These are phyloP conservation scores for Meredithiella fracta DNA, from an alignment of 2,329 filamentous ascomycete genomes.

Conservation along the genomic window DNA sequence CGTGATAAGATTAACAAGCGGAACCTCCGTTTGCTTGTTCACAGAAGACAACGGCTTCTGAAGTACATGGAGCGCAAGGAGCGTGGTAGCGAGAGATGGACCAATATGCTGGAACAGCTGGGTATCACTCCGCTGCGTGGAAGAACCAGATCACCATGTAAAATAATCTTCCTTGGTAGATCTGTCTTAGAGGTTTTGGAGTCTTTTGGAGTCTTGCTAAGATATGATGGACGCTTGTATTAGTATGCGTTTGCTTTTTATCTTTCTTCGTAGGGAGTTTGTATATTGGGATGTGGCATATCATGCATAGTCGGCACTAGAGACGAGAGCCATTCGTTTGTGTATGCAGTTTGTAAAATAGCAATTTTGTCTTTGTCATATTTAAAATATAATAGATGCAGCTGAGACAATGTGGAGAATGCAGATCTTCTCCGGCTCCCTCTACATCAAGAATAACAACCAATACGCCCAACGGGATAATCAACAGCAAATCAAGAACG, in stretches of 20 bases:
- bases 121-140: conserved; percentile 83
- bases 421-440: background rate
- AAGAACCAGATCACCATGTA: conserved; percentile 73
- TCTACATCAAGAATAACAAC: conserved; percentile 8
- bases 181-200: background rate
- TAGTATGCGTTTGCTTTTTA: conserved; percentile 11
- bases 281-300: background rate
- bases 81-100: conserved; percentile 78
- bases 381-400: conserved; percentile 13
- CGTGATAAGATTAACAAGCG: conserved; percentile 92
- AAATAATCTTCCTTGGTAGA: conserved; percentile 12
- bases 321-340: background rate
- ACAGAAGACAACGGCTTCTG: conserved; percentile 76
- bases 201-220: background rate
- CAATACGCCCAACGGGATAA: conserved; percentile 3
- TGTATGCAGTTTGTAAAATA: conserved; percentile 9
- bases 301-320: background rate
- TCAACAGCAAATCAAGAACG: background rate
- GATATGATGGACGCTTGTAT: conserved; percentile 12
- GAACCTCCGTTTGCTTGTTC: conserved; percentile 69
- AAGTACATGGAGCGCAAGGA: conserved; percentile 80
- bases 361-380: conserved; percentile 11
- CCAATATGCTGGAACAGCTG: conserved; percentile 65
- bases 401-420: background rate
- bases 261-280: background rate